Conservation (phyloP, 768 basidiomycete species). For the Lactarius vividus region DNA sequence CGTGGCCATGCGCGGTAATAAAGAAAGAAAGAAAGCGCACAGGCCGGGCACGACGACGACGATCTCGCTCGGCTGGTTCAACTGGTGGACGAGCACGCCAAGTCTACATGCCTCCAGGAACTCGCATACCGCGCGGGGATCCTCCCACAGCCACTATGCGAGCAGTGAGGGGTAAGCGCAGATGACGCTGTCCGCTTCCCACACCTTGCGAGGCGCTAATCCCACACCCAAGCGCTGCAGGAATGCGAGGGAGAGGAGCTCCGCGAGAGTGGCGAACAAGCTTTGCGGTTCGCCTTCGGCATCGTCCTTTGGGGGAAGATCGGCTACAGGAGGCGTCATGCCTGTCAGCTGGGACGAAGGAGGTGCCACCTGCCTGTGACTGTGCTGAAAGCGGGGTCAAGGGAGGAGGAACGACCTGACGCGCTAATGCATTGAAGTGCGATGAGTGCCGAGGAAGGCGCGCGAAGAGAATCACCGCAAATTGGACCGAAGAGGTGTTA, state of each 20-base stretch:
- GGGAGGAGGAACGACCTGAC: conserved; percentile 55
- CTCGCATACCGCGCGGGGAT: conserved; percentile 80
- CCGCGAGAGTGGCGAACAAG: conserved; percentile 80
- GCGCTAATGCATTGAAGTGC: conserved; percentile 60
- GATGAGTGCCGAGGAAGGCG: conserved; percentile 71
- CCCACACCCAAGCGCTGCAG: conserved; percentile 69
- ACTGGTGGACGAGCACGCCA: conserved; percentile 88
- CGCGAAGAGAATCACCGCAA: conserved; percentile 75
- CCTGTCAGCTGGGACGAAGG: conserved; percentile 79
- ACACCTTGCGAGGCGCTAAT: conserved; percentile 63
- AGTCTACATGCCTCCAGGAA: conserved; percentile 90
- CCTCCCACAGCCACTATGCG: conserved; percentile 96
- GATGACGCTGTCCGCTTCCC: conserved; percentile 90
- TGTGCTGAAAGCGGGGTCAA: conserved; percentile 29
- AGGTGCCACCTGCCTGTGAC: conserved; percentile 41
- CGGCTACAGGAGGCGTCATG: conserved; percentile 35
- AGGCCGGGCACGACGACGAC: conserved; percentile 87
- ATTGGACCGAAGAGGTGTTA: conserved; percentile 61
- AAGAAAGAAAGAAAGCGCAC: conserved; percentile 45
- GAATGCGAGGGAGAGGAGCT: conserved; percentile 85
- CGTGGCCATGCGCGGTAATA: neutral
- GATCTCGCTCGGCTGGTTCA: conserved; percentile 84
- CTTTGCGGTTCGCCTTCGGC: conserved; percentile 68
- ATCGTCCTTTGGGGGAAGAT: conserved; percentile 35
- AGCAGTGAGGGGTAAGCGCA: conserved; percentile 82